phyloP scores from a whole-genome alignment of 345 rosid genomes.

The Aquilaria malaccensis region DNA sequence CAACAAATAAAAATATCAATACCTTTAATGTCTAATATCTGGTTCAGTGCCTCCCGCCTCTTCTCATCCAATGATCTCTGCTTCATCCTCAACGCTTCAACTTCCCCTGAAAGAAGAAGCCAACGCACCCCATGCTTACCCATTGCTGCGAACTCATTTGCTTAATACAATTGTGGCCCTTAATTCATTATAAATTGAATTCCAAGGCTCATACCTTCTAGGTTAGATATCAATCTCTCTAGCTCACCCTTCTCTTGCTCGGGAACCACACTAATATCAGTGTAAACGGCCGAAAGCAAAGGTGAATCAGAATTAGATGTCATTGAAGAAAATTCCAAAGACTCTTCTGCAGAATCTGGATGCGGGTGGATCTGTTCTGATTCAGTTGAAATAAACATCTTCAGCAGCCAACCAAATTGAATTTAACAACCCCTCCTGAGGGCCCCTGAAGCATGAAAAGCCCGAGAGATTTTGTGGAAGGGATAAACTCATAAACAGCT shows the following conservation, averaged over 20 bases:
- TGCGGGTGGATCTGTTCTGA: slow-evolving; percentile 31
- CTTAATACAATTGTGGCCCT: not conserved
- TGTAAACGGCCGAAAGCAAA: slow-evolving; percentile 27
- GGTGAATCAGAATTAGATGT: slow-evolving; percentile 33
- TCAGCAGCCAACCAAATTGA: slow-evolving; percentile 13
- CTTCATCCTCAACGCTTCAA: slow-evolving; percentile 42
- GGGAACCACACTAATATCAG: slow-evolving; percentile 72
- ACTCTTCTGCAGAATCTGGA: slow-evolving; percentile 18
- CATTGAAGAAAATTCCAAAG: slow-evolving; percentile 23
- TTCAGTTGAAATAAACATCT: slow-evolving; percentile 33
- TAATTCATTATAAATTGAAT: not conserved
- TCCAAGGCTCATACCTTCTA: slow-evolving; percentile 41
- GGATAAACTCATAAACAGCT: not conserved
- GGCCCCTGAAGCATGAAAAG: slow-evolving; percentile 14
- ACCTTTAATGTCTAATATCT: slow-evolving; percentile 78
- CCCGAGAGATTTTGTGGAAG: slow-evolving; percentile 8
- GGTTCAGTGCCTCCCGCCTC: slow-evolving; percentile 56
- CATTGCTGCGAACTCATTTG: not conserved
- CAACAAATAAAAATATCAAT: slow-evolving; percentile 4
- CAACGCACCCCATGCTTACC: slow-evolving; percentile 8
- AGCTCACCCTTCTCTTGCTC: slow-evolving; percentile 68
- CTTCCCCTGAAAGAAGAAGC: slow-evolving; percentile 41
- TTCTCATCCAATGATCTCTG: slow-evolving; percentile 54
- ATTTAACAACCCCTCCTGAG: slow-evolving; percentile 17
- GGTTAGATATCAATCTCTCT: slow-evolving; percentile 41